Base-by-base conservation (phyloP, 805 yeast species). In the Hanseniaspora thailandica region DNA sequence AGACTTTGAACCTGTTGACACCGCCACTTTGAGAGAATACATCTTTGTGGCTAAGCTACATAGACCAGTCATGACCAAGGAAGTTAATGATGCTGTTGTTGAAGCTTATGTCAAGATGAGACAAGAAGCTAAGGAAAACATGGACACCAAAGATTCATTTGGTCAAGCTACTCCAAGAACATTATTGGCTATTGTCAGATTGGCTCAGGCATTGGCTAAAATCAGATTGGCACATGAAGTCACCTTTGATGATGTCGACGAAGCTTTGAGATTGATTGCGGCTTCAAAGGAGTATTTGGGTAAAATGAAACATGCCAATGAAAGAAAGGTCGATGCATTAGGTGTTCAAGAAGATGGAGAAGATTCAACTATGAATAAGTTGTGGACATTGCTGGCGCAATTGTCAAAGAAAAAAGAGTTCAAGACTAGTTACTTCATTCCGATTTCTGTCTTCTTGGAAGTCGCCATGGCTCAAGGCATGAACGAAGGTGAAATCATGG, bases 91-190 rank as follows among this genome's bases (percentile, higher is more conserved):
- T 57, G 84, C 86, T 65, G 88, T 89, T 54, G 86, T 86, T 30
- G 82, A 81, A 61, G 77, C 85, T 9, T 93, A 94, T 66, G 88
- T 89, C 58, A 85, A 84, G 65, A 76, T 94, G 81, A 78, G 99
- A 66, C 95, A 90, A 69, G 95, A 87, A 63, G 84, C 94, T 20
- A 86, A 85, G 63, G 84, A 84, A 64, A 85, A 84, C 63, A 68
- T 68, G 61, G 82, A 82, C 58, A 81, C 89, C 33, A 78, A 76
- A 52, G 77, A 77, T 61, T 84, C 87, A 53, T 90, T 90, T 65
- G 80, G 89, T 45, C 97, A 89, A 68, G 84, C 94, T 20, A 89
- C 98, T 1, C 97, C 97, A 55, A 82, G 99, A 73, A 88, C 97
- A 2, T 74, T 93, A 57, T 74, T 93, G 55, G 97, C 93, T 60